Evolutionary conservation across 345 rosid species (phyloP).

Genomic region (Capsella bursapastoris): DNA sequence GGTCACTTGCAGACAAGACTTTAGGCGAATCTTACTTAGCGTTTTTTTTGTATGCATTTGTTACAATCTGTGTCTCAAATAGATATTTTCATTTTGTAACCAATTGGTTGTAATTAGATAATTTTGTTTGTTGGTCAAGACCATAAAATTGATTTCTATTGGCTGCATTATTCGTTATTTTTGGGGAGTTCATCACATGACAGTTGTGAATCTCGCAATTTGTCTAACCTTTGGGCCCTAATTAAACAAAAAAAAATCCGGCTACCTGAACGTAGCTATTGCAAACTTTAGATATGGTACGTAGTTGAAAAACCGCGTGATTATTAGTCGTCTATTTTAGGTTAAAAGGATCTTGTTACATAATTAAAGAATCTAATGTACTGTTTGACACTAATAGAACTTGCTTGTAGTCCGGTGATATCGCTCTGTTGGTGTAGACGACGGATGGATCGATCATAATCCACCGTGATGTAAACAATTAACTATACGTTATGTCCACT

Average conservation of each 20-base stretch:
- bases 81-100: conserved; percentile 42
- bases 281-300: neutral
- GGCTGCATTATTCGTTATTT: conserved; percentile 18
- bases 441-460: neutral
- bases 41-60: conserved; percentile 29
- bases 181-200: conserved; percentile 33
- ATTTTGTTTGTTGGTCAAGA: conserved; percentile 25
- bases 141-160: conserved; percentile 1
- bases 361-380: neutral
- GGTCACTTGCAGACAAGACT: conserved; percentile 41
- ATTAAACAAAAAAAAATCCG: neutral
- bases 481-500: neutral
- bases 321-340: conserved; percentile 8
- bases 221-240: conserved; percentile 18
- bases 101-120: conserved; percentile 29
- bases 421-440: neutral
- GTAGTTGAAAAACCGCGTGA: conserved; percentile 9
- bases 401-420: conserved; percentile 9
- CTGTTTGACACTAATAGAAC: neutral
- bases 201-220: conserved; percentile 35
- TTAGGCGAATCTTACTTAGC: conserved; percentile 36
- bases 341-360: neutral
- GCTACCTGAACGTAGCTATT: neutral
- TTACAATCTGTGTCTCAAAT: conserved; percentile 24
- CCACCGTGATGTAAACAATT: neutral